These are phyloP conservation scores for Diplotaxis tenuifolia DNA, from an alignment of 345 rosid genomes.

Conservation along the genomic window DNA sequence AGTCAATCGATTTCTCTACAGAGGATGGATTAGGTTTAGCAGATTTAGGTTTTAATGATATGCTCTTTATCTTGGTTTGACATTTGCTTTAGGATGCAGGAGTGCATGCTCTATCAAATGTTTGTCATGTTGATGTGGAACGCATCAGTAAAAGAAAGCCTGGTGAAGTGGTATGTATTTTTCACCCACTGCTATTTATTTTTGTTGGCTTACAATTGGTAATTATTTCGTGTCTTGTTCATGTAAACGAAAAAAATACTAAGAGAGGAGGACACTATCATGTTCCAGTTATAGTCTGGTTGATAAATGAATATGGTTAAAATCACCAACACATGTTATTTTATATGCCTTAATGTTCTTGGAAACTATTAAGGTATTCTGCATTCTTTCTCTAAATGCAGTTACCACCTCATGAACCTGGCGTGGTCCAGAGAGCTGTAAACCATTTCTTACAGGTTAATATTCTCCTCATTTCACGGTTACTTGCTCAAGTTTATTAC, in stretches of 20 bases:
- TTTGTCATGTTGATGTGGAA: constrained; percentile 88
- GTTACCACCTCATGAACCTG: constrained; percentile 94
- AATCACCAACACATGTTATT: neutral
- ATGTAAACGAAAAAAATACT: neutral
- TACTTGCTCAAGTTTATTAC: no score
- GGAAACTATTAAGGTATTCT: neutral
- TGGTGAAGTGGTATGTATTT: constrained; percentile 69
- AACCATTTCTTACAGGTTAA: constrained; percentile 92
- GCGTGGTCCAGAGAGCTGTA: constrained; percentile 78
- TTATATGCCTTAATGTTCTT: constrained; percentile 7
- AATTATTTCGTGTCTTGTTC: neutral
- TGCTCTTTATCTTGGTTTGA: no score
- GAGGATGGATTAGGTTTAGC: neutral
- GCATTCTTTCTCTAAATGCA: constrained; percentile 42
- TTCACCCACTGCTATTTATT: neutral
- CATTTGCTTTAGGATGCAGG: constrained; percentile 72
- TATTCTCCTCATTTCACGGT: constrained; percentile 9
- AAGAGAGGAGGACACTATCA: no score
- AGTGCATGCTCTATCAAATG: constrained; percentile 91
- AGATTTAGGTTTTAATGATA: neutral
- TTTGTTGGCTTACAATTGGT: neutral
- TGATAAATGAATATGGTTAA: neutral
- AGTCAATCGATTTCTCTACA: neutral
- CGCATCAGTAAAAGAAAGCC: constrained; percentile 90
- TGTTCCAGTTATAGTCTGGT: neutral